Base-by-base conservation (phyloP, 2,329 filamentous ascomycete species). In the Phaeoacremonium minimum region DNA sequence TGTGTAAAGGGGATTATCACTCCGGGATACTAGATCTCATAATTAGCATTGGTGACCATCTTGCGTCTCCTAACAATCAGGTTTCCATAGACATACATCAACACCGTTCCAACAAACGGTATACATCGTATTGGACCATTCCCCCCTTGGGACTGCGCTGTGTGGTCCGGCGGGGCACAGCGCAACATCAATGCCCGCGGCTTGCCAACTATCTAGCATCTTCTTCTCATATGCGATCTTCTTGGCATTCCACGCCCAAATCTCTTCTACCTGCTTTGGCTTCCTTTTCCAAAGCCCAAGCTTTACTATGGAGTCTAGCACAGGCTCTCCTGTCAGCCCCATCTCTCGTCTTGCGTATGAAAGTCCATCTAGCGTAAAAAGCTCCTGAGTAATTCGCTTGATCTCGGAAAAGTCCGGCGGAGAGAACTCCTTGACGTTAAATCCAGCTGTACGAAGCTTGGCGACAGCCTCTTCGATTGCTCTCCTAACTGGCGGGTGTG, bases 151-250 rank as follows among this genome's bases (percentile, higher is more conserved):
- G 5, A 56, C 52, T 11, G 56, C 55, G 4, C 51, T 55, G 32
- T 58, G 51, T 8, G 56, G 49, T 15, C 56, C 55, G 11, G 44
- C 51, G 1, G 53, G 55, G 14, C 47, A 46, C 5, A 57, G 40
- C 4, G 56, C 45, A 16, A 57, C 43, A 38, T 56, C 55, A 18
- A 56, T 47, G 5, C 48, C 48, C 3, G 56, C 55, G 13, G 52
- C 41, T 37, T 53, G 48, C 55, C 57, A 60, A 12, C 48, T 42
- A 41, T 61, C 56, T n/a, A 60, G 46, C 50, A 60, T 58, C 28
- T 55, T 29, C 39, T 60, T 60, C 45, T 54, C 51, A 13, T 56
- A 32, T 2, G 37, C 41, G 13, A 49, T 32, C 33, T 55, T 56
- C 43, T 53, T 57, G 4, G 56, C 48, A 42, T 59, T 60, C 49